Evolutionary conservation across 176 grass and related monocot genomes (phyloP).

Genomic region (Musa itinerans): DNA sequence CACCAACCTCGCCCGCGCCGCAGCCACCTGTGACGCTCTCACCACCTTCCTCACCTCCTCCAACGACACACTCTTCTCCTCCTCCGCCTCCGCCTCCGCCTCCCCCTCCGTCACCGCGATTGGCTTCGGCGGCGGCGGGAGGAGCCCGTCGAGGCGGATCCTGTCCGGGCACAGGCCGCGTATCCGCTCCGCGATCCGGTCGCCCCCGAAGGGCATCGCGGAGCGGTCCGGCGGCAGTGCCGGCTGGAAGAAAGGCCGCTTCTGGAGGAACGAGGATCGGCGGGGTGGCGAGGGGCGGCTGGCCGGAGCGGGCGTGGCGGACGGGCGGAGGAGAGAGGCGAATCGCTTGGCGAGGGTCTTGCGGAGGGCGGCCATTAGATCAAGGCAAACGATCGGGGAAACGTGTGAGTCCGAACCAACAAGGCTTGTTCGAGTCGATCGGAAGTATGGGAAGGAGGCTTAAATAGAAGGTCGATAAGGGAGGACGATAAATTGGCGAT

Average conservation of each 20-base stretch:
- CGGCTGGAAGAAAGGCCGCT: conserved; percentile 55
- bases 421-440: too few relatives aligned
- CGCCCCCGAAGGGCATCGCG: conserved; percentile 18
- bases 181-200: conserved; percentile 64
- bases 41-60: conserved; percentile 76
- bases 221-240: conserved; percentile 45
- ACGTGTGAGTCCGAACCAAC: too few relatives aligned
- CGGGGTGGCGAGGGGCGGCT: not conserved
- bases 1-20: conserved; percentile 47
- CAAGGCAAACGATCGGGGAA: too few relatives aligned
- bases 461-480: too few relatives aligned
- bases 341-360: conserved; percentile 44
- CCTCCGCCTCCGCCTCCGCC: not conserved
- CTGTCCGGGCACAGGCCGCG: conserved; percentile 42
- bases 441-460: too few relatives aligned
- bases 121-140: conserved; percentile 15
- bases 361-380: conserved; percentile 65
- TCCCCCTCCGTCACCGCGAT: not conserved
- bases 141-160: conserved; percentile 71
- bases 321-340: not conserved
- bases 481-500: too few relatives aligned
- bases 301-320: not conserved
- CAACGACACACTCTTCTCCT: conserved; percentile 37
- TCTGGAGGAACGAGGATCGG: conserved; percentile 56
- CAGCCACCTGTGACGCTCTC: conserved; percentile 54